These are phyloP conservation scores for Arthrobotrys entomopaga DNA, from an alignment of 2,329 filamentous ascomycete species.

Conservation along the genomic window DNA sequence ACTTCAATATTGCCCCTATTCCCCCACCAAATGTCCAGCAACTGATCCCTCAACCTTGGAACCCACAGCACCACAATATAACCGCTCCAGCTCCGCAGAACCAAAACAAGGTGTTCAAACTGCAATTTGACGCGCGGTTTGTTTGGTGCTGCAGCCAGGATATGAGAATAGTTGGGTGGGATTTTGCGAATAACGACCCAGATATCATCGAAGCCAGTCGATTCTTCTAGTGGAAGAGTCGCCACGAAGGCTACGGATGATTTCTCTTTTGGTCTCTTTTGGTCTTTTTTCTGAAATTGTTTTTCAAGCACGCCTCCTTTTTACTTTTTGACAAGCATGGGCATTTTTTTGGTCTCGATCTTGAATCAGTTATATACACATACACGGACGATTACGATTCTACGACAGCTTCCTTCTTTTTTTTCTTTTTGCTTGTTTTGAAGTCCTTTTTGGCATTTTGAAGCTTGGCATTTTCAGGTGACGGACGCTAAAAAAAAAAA, in stretches of 20 bases:
- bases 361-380: not conserved
- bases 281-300: not conserved
- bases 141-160: conserved; percentile 96
- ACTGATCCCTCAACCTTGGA: conserved; percentile 58
- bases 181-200: conserved; percentile 88
- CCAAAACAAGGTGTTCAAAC: conserved; percentile 81
- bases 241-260: conserved; percentile 23
- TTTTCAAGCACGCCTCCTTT: conserved; percentile 9
- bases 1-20: conserved; percentile 47
- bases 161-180: conserved; percentile 92
- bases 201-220: conserved; percentile 80
- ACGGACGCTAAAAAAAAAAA: conserved; percentile 4
- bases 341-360: no score
- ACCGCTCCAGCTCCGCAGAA: conserved; percentile 35
- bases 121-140: conserved; percentile 92
- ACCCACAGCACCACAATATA: conserved; percentile 52
- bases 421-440: conserved; percentile 15
- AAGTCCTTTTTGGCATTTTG: conserved; percentile 12
- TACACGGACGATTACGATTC: conserved; percentile 2
- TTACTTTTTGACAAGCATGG: not conserved
- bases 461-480: conserved; percentile 15
- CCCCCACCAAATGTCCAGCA: conserved; percentile 53
- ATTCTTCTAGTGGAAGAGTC: conserved; percentile 71
- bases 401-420: conserved; percentile 12
- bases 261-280: not conserved